Base-by-base conservation (phyloP, 306 rosid genomes). In the Sechiopsis laciniata region DNA sequence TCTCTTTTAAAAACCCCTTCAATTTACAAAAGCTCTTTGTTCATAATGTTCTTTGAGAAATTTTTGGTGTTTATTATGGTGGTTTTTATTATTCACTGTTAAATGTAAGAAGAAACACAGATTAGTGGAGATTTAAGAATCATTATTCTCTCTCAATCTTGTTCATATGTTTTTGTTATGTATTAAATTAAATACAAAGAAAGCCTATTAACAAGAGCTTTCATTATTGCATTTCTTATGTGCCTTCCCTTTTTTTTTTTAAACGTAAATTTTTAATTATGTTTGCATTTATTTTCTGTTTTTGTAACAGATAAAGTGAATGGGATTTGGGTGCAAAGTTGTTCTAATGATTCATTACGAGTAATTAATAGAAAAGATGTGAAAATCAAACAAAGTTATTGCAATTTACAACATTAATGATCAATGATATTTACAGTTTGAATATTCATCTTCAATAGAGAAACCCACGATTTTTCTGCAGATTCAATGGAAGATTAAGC, bases 391-490 rank as follows among this genome's bases (percentile, higher is more conserved):
- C 51, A 35, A 35, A 63, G 8, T 35, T n/a, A n/a, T 8, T 62
- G 13, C 13, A 62, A 35, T 32, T 24, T 13, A 16, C 48, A 7
- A 8, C 48, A 32, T 32, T 32, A 62, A 26, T 52, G 45, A 72
- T 26, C 6, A 55, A n/a, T 35, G n/a, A 15, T n/a, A 32, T 55
- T 54, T 19, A 57, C 63, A 46, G 56, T 67, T 76, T 82, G 80
- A 80, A 37, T 26, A 57, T 55, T 40, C 79, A 61, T 73, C 84
- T 56, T 21, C 57, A 72, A 26, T 2, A 24, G 42, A 13, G 63
- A 61, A 66, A 72, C 69, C 83, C 79, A 58, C 16, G 78, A 22
- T 54, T 32, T n/a, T 13, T 79, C 73, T 53, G n/a, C 13, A 2
- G 84, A 65, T 76, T 74, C 55, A 2, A 1, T 32, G 37, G 37